Evolutionary conservation across 441 rosid genomes (phyloP), one percentile per base, ranked within the genome.

Genomic region (Gossypium lobatum): DNA sequence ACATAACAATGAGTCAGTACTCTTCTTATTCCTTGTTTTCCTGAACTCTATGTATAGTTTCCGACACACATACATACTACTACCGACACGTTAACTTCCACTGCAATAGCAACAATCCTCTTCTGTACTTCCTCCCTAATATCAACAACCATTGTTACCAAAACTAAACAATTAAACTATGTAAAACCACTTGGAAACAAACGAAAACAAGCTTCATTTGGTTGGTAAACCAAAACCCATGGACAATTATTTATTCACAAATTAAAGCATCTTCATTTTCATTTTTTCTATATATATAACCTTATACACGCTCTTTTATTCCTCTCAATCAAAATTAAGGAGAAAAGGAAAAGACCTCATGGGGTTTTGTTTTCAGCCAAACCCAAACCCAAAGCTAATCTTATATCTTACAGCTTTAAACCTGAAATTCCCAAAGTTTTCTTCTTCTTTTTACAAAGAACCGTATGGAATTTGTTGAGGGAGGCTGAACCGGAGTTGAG

Each of bases 401-500:
- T 37, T 37, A 6, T 37, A 64, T 37, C 50, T 64, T 64, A 17
- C 52, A 64, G 68, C 68, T 64, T 64, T 48, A 4, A 64, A 64
- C 39, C 76, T 23, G 42, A 23, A 72, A 72, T 1, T 11, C 14
- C 46, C 45, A 39, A 8, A 39, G 45, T 39, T 16, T 21, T 23
- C n/a, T 64, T 73, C 73, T 62, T 75, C 55, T 26, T 61, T 58
- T 58, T 23, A 82, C 8, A 75, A 6, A 28, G 79, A 72, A 70
- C 72, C 73, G 60, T 73, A 59, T 9, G 78, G 83, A 23, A 71
- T 88, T 13, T 87, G 92, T 64, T 80, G 95, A 25, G 98, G 96
- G 17, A 94, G 94, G 70, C 93, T 79, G 82, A 92, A 89, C 66
- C 95, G 93, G 85, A 94, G 95, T 89, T 94, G 93, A 0, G 97